A percentile compares a stretch with the other conserved stretches of the same genome.
Evolutionary conservation across 495 filamentous ascomycete genomes (phyloP).

Genomic region (Cryomyces minteri): DNA sequence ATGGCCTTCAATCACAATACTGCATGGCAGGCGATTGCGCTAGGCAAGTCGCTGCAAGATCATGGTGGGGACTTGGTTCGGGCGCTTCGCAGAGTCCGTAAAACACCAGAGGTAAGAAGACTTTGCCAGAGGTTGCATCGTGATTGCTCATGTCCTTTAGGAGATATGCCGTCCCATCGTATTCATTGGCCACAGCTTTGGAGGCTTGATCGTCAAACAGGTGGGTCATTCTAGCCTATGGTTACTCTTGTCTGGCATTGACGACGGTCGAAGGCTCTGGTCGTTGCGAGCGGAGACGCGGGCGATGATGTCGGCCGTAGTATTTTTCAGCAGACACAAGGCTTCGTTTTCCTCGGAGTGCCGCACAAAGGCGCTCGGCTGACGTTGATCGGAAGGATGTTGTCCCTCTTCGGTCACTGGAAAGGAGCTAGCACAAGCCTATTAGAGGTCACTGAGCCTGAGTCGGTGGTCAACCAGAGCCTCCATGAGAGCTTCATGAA

Average conservation of each 20-base stretch:
- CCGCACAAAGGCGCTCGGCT: not conserved
- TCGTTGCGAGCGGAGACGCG: not conserved
- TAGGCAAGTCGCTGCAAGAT: conserved; percentile 1
- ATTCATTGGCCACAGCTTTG: conserved; percentile 1
- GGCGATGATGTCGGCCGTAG: not conserved
- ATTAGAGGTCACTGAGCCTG: not conserved
- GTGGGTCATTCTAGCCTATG: not conserved
- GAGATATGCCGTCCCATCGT: not conserved
- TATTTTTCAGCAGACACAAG: not conserved
- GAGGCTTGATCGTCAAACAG: conserved; percentile 1
- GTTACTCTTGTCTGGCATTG: not conserved
- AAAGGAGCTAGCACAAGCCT: not conserved
- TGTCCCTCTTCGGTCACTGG: not conserved
- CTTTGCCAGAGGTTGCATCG: not conserved
- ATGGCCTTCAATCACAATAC: conserved; percentile 8
- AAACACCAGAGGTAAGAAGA: not conserved
- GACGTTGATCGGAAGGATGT: not conserved
- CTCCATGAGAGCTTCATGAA: not conserved
- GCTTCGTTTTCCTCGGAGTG: not conserved
- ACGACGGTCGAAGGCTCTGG: not conserved
- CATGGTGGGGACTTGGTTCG: not conserved
- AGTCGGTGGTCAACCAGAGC: not conserved
- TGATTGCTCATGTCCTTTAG: not conserved
- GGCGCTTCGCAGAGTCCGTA: not conserved
- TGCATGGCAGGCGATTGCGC: conserved; percentile 3